phyloP scores from a whole-genome alignment of 2,329 filamentous ascomycete species.

The Coniochaeta sp. region DNA sequence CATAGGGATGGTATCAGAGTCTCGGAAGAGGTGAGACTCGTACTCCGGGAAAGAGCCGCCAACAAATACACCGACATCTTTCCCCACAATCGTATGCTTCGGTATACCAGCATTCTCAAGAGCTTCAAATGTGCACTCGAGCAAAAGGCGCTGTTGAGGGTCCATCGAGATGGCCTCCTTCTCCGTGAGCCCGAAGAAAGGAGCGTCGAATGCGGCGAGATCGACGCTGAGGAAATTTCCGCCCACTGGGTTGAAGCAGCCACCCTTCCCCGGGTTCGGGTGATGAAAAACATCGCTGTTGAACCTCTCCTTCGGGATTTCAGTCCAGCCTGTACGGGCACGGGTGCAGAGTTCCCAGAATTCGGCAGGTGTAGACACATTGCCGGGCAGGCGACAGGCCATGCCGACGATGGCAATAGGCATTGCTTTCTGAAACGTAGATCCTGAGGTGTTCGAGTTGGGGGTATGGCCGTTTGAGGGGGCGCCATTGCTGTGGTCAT shows the following conservation, averaged over 20 bases:
- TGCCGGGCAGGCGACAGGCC: conserved; percentile 36
- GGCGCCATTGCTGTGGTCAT: conserved; percentile 8
- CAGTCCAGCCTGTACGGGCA: conserved; percentile 30
- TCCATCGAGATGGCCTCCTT: conserved; percentile 45
- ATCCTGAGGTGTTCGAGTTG: conserved; percentile 12
- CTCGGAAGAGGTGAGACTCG: conserved; percentile 33
- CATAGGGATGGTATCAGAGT: conserved; percentile 39
- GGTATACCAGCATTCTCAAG: conserved; percentile 44
- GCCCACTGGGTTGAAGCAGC: conserved; percentile 27
- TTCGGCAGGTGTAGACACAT: conserved; percentile 30
- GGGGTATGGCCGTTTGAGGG: conserved; percentile 3
- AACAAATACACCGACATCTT: conserved; percentile 41
- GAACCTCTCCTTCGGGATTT: conserved; percentile 39
- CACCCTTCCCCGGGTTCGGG: conserved; percentile 33
- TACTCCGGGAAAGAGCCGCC: conserved; percentile 41
- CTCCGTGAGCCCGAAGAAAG: conserved; percentile 44
- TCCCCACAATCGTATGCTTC: conserved; percentile 36
- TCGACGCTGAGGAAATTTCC: conserved; percentile 38
- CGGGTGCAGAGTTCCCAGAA: conserved; percentile 36
- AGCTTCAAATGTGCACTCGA: conserved; percentile 47
- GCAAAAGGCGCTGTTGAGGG: conserved; percentile 43
- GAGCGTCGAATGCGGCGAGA: conserved; percentile 39
- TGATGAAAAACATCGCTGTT: conserved; percentile 29
- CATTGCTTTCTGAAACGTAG: conserved; percentile 20
- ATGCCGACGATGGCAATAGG: conserved; percentile 41